Evolutionary conservation across 2,329 filamentous ascomycete genomes (phyloP).

Genomic region (Aspergillus bombycis): DNA sequence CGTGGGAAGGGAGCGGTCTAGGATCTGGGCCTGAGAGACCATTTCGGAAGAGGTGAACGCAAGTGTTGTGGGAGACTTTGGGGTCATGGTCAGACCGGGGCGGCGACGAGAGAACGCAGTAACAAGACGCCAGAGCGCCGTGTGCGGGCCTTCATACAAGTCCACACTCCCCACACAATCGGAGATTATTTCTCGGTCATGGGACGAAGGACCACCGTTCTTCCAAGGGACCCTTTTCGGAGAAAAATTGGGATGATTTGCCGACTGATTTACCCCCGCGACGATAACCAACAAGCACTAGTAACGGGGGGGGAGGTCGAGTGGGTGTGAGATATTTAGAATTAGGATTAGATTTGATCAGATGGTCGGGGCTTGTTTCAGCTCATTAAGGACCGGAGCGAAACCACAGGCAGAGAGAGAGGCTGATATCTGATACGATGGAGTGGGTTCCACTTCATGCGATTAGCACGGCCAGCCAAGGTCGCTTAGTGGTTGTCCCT

Average conservation of each 20-base stretch:
- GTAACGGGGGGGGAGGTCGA: neutral
- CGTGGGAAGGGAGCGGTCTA: constrained; percentile 59
- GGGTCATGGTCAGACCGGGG: constrained; percentile 21
- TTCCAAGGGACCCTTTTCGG: neutral
- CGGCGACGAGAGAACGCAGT: constrained; percentile 12
- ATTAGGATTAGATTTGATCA: constrained; percentile 7
- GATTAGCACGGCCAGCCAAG: constrained; percentile 6
- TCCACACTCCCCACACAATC: constrained; percentile 7
- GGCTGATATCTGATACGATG: constrained; percentile 4
- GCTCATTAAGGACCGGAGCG: neutral
- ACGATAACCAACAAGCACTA: constrained; percentile 9
- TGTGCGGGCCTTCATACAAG: constrained; percentile 20
- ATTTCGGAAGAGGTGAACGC: constrained; percentile 26
- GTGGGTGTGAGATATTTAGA: neutral
- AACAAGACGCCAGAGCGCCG: constrained; percentile 19
- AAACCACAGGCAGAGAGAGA: constrained; percentile 1
- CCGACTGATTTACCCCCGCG: constrained; percentile 12
- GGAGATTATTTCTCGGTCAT: neutral
- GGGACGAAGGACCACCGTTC: neutral
- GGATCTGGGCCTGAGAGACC: constrained; percentile 49
- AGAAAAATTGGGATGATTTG: constrained; percentile 6
- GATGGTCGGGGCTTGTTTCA: constrained; percentile 7
- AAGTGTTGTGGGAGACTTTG: constrained; percentile 16
- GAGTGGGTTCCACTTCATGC: constrained; percentile 7
- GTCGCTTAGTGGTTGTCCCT: constrained; percentile 1